Evolutionary conservation across 2,329 filamentous ascomycete genomes (phyloP).

Genomic region (Pseudonectria buxi): DNA sequence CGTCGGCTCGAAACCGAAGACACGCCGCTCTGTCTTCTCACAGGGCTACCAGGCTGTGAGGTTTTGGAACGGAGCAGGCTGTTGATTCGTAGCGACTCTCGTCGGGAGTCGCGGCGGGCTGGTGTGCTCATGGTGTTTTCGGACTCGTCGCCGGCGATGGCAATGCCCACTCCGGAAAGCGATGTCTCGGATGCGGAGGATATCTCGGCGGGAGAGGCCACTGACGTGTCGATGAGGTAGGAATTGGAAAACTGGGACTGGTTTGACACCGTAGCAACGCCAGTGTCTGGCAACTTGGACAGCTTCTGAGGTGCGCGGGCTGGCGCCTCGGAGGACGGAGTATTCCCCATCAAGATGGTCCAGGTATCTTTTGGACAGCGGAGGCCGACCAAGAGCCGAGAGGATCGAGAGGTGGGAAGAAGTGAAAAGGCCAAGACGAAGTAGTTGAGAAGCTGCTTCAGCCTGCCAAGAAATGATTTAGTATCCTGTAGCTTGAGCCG

Average conservation of each 20-base stretch:
- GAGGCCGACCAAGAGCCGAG: slow-evolving; percentile 10
- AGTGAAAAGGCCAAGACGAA: slow-evolving; percentile 1
- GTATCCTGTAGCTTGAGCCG: background rate
- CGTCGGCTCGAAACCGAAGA: slow-evolving; percentile 7
- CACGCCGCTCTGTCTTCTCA: slow-evolving; percentile 8
- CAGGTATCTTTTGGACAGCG: background rate
- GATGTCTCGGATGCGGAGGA: slow-evolving; percentile 8
- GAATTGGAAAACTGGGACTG: slow-evolving; percentile 24
- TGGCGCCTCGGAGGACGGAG: slow-evolving; percentile 39
- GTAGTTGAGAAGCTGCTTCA: background rate
- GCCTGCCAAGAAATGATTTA: background rate
- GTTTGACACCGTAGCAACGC: slow-evolving; percentile 17
- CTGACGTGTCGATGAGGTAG: slow-evolving; percentile 24
- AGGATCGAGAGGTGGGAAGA: slow-evolving; percentile 3
- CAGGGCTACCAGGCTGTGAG: slow-evolving; percentile 14
- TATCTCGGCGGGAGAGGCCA: slow-evolving; percentile 11
- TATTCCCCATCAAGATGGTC: slow-evolving; percentile 41
- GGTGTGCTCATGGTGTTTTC: slow-evolving; percentile 8
- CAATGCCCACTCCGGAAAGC: slow-evolving; percentile 13
- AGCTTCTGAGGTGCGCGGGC: slow-evolving; percentile 39
- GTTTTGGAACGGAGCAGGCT: slow-evolving; percentile 10
- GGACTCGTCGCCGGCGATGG: slow-evolving; percentile 10
- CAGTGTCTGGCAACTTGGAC: slow-evolving; percentile 40
- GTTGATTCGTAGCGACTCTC: slow-evolving; percentile 10
- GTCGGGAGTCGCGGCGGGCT: slow-evolving; percentile 11